These are phyloP conservation scores for Eragrostis nindensis DNA, from an alignment of 176 grass and related monocot species.

Conservation along the genomic window DNA sequence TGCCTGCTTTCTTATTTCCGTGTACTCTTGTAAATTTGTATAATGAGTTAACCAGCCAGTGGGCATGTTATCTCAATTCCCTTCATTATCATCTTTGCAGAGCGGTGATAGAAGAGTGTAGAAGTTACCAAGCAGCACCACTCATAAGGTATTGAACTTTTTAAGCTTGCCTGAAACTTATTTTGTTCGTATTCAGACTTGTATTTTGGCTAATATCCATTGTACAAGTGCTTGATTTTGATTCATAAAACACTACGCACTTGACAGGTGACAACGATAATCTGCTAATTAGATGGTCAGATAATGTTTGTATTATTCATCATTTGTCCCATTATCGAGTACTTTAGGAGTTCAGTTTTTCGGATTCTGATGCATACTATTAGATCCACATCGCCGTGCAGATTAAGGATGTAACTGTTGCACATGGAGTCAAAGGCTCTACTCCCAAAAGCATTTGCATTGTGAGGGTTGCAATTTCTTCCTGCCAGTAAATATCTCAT, in stretches of 20 bases:
- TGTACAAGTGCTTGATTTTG: background rate
- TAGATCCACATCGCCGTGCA: background rate
- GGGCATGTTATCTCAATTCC: background rate
- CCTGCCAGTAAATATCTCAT: constrained; percentile 7
- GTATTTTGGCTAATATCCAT: constrained; percentile 7
- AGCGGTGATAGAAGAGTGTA: background rate
- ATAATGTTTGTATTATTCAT: background rate
- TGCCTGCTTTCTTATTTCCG: background rate
- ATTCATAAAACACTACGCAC: background rate
- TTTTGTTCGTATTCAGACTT: background rate
- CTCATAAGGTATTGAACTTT: background rate
- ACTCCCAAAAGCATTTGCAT: background rate
- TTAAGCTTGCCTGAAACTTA: constrained; percentile 28
- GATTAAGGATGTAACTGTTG: constrained; percentile 1
- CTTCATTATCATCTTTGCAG: background rate
- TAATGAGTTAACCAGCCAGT: background rate
- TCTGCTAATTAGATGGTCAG: background rate
- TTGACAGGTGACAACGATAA: background rate
- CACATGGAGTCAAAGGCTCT: background rate
- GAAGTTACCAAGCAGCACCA: background rate
- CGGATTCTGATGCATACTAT: constrained; percentile 4
- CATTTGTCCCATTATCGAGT: background rate
- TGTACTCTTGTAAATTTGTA: background rate
- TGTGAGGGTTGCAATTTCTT: background rate
- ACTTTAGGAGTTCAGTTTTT: background rate